These are phyloP conservation scores for Plectosphaerella sp. DNA, from an alignment of 2,329 filamentous ascomycete species.

Conservation along the genomic window DNA sequence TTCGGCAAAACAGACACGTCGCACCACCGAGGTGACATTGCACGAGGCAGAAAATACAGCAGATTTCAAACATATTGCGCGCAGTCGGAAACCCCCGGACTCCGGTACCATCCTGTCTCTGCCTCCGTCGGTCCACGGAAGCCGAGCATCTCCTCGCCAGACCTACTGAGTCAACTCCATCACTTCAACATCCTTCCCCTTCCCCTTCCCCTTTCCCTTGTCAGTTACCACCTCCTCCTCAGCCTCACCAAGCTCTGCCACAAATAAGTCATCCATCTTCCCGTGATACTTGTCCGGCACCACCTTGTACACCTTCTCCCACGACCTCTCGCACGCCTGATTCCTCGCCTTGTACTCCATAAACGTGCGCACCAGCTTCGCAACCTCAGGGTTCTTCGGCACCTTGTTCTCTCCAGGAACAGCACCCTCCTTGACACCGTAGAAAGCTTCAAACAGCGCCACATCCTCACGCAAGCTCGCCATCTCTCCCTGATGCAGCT, in stretches of 20 bases:
- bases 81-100: too few relatives aligned
- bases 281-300: constrained; percentile 1
- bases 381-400: constrained; percentile 48
- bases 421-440: background rate
- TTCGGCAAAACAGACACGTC: too few relatives aligned
- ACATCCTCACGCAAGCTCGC: constrained; percentile 11
- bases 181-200: background rate
- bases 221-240: background rate
- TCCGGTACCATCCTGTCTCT: too few relatives aligned
- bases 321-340: background rate
- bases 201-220: background rate
- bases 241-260: background rate
- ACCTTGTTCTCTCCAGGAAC: constrained; percentile 20
- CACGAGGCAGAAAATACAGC: too few relatives aligned
- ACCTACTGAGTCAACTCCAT: too few relatives aligned
- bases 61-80: too few relatives aligned
- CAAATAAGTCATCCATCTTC: background rate
- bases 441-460: background rate
- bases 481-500: constrained; percentile 20
- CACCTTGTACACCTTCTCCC: background rate
- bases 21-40: too few relatives aligned
- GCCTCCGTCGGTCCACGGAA: too few relatives aligned
- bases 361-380: constrained; percentile 42
- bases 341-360: background rate
- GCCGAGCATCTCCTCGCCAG: too few relatives aligned